Percentiles rank a stretch among this genome's conserved stretches.
Evolutionary conservation across 75 land plant species (phyloP).

Genomic region (Cryptomeria japonica): DNA sequence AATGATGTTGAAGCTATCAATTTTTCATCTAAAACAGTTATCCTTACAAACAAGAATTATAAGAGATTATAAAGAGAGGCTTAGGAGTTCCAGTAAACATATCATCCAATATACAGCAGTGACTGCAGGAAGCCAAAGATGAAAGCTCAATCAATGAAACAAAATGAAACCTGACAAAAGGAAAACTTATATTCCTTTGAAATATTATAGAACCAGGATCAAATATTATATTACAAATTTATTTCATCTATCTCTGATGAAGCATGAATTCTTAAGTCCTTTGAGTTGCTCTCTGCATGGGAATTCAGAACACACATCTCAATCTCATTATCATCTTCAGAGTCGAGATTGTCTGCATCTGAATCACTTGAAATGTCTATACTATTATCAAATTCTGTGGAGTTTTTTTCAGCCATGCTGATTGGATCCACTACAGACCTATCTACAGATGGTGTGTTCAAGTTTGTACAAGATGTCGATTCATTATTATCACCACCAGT

Average conservation of each 20-base stretch:
- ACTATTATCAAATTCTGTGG: conserved; percentile 1
- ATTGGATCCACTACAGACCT: not conserved
- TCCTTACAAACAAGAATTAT: not conserved
- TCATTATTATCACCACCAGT: not conserved
- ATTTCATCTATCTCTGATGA: conserved; percentile 9
- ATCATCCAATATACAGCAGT: not conserved
- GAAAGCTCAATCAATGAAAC: not conserved
- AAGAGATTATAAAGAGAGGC: not conserved
- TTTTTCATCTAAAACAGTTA: too few species aligned
- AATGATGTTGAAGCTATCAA: not conserved
- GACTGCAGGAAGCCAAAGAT: not conserved
- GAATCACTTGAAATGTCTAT: conserved; percentile 7
- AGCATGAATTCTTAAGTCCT: conserved; percentile 1
- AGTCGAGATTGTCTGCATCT: conserved; percentile 6
- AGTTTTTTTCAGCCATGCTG: conserved; percentile 1
- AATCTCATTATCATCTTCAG: conserved; percentile 3
- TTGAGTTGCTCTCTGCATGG: conserved; percentile 9
- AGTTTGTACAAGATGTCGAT: not conserved
- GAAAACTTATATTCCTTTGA: not conserved
- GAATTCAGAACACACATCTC: conserved; percentile 6
- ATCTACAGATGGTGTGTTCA: not conserved
- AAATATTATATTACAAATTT: not conserved
- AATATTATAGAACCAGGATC: not conserved
- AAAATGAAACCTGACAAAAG: not conserved
- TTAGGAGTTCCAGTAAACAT: not conserved